Conservation (phyloP, 331 rosid species). For the Rhamnella rubrinervis region DNA sequence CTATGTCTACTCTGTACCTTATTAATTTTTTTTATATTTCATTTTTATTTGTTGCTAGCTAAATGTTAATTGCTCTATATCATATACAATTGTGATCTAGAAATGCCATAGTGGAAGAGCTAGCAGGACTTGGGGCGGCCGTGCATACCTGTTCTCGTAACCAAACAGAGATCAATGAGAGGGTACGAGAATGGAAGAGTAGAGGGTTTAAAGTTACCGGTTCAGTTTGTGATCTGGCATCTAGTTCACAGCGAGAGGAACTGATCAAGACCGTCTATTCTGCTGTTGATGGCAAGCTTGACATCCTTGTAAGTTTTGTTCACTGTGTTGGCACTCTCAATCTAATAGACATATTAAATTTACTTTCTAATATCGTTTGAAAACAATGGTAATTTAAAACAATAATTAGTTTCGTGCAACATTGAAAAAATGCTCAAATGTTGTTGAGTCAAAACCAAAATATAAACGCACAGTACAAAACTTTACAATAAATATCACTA, state of each 20-base stretch:
- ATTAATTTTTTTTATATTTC: not conserved
- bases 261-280: constrained; percentile 41
- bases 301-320: constrained; percentile 50
- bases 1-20: not conserved
- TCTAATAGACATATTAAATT: not conserved
- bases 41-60: not conserved
- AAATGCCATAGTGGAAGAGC: constrained; percentile 64
- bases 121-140: constrained; percentile 62
- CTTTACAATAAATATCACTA: no score
- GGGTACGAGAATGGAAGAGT: constrained; percentile 48
- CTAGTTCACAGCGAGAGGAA: constrained; percentile 33
- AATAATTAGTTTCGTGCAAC: no score
- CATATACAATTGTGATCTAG: constrained; percentile 10
- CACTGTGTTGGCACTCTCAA: no score
- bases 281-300: constrained; percentile 53
- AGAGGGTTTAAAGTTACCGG: constrained; percentile 56
- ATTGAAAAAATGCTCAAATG: no score
- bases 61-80: no score
- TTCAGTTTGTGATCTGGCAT: constrained; percentile 50
- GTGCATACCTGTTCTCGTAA: constrained; percentile 63
- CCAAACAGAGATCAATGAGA: constrained; percentile 39
- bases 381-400: no score
- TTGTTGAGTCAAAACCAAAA: no score
- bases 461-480: no score
- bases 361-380: not conserved